A percentile compares a stretch with the other conserved stretches of the same genome.
Evolutionary conservation across 305 asterid species (phyloP).

Genomic region (Fraxinus floribunda): DNA sequence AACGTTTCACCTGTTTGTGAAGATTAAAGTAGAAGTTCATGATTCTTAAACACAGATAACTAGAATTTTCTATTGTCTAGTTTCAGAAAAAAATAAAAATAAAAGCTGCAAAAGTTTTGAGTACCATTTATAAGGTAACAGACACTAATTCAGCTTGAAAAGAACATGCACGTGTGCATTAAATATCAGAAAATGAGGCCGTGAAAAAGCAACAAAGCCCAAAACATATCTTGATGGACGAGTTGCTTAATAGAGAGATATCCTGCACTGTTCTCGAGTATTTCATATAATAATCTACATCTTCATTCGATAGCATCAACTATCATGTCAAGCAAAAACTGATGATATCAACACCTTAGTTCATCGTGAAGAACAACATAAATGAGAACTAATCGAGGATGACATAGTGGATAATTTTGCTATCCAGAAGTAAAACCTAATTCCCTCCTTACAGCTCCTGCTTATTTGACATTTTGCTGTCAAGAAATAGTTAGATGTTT

Average conservation of each 20-base stretch:
- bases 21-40: background rate
- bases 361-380: background rate
- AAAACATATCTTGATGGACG: background rate
- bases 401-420: background rate
- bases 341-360: background rate
- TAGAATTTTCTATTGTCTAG: background rate
- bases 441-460: background rate
- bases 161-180: background rate
- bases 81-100: background rate
- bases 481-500: background rate
- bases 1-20: background rate
- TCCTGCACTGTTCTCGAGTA: background rate
- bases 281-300: background rate
- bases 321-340: background rate
- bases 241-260: background rate
- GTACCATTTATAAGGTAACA: background rate
- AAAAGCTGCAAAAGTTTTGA: background rate
- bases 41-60: background rate
- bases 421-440: background rate
- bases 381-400: background rate
- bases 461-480: background rate
- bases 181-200: background rate
- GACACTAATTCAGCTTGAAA: background rate
- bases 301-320: background rate
- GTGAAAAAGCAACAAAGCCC: background rate